phyloP scores from a whole-genome alignment of 805 yeast genomes.

The Scheffersomyces stipitis region DNA sequence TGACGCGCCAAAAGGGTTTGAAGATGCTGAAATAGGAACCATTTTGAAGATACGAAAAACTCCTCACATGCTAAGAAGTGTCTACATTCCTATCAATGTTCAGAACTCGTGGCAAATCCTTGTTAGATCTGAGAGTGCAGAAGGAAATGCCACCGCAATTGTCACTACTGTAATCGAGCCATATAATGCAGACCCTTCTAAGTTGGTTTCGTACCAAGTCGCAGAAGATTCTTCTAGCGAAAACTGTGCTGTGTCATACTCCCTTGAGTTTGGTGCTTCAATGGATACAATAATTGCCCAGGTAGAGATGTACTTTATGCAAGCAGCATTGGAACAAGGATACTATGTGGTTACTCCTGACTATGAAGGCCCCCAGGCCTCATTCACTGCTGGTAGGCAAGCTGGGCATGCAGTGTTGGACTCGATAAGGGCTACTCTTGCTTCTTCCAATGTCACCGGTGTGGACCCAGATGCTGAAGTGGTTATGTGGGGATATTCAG shows the following conservation, averaged over 20 bases:
- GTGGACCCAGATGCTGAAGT: conserved; percentile 17
- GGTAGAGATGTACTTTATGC: conserved; percentile 13
- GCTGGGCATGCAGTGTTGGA: conserved; percentile 33
- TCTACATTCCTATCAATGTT: conserved; percentile 7
- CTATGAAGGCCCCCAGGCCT: conserved; percentile 33
- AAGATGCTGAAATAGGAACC: conserved; percentile 10
- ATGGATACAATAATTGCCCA: conserved; percentile 13
- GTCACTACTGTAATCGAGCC: conserved; percentile 31
- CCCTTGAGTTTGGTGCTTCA: conserved; percentile 15
- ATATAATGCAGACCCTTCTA: conserved; percentile 23
- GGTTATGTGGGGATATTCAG: conserved; percentile 37
- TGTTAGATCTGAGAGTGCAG: conserved; percentile 17
- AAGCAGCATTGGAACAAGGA: conserved; percentile 21
- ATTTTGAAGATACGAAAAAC: conserved; percentile 11
- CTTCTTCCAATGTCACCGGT: conserved; percentile 16
- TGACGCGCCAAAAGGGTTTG: conserved; percentile 13
- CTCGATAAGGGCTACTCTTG: conserved; percentile 27
- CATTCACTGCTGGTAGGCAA: conserved; percentile 32
- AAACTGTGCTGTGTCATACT: conserved; percentile 29
- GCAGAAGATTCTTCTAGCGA: conserved; percentile 28
- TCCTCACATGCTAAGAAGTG: conserved; percentile 10
- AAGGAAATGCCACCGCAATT: conserved; percentile 24
- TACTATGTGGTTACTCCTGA: conserved; percentile 35
- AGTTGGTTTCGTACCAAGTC: conserved; percentile 26
- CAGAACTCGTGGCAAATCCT: conserved; percentile 13